phyloP scores from a whole-genome alignment of 768 basidiomycete species.

The Kwoniella europaea region DNA sequence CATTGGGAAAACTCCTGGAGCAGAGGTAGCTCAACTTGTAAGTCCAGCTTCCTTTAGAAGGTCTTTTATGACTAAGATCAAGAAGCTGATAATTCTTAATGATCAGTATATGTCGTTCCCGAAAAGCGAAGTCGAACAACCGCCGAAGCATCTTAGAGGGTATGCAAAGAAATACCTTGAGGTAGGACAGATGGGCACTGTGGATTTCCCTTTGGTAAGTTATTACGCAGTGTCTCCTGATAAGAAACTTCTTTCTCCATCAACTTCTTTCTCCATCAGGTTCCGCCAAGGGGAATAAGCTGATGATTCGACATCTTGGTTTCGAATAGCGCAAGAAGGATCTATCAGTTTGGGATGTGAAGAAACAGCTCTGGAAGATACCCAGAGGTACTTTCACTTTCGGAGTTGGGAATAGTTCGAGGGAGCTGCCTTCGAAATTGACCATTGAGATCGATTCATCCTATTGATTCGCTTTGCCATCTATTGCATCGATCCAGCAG shows the following conservation, averaged over 20 bases:
- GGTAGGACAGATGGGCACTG: conserved; percentile 42
- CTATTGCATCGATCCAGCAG: too few relatives aligned
- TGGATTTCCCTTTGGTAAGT: conserved; percentile 51
- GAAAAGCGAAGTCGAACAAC: conserved; percentile 45
- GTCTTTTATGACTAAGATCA: not conserved
- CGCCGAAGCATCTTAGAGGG: conserved; percentile 55
- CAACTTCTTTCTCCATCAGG: not conserved
- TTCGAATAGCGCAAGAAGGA: conserved; percentile 50
- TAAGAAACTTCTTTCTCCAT: not conserved
- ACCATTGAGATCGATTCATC: conserved; percentile 6
- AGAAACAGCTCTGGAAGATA: conserved; percentile 74
- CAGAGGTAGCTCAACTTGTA: conserved; percentile 59
- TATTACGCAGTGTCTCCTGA: not conserved
- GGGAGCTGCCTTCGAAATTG: conserved; percentile 30
- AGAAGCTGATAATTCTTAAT: not conserved
- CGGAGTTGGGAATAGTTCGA: conserved; percentile 63
- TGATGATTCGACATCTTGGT: conserved; percentile 7
- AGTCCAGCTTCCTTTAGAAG: conserved; percentile 19
- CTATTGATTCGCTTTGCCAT: conserved; percentile 1
- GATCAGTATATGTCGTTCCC: conserved; percentile 55
- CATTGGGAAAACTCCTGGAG: conserved; percentile 53
- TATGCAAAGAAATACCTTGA: conserved; percentile 52
- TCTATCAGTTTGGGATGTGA: conserved; percentile 70
- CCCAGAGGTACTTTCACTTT: conserved; percentile 70
- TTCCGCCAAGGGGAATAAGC: not conserved